phyloP scores from a whole-genome alignment of 208 protist species.

The Leishmania major region DNA sequence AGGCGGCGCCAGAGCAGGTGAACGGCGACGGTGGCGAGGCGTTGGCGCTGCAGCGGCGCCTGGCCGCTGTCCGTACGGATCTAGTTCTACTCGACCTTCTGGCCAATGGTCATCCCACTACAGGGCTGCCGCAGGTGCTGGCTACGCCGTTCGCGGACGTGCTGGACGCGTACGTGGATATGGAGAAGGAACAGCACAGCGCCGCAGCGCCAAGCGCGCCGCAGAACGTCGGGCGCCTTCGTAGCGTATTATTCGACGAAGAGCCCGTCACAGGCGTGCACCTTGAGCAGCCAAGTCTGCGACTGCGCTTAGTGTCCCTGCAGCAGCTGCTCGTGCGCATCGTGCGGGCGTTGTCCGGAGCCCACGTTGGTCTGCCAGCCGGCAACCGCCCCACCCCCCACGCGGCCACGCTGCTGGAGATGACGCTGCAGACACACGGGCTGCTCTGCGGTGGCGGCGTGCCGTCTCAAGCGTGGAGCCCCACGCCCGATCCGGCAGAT shows the following conservation, averaged over 20 bases:
- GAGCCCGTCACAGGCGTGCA: slow-evolving; percentile 18
- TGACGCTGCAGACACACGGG: slow-evolving; percentile 67
- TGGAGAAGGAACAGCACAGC: slow-evolving; percentile 14
- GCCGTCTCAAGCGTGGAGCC: slow-evolving; percentile 49
- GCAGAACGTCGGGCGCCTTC: slow-evolving; percentile 5
- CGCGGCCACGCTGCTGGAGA: slow-evolving; percentile 60
- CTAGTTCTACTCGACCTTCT: slow-evolving; percentile 70
- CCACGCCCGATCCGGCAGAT: slow-evolving; percentile 17
- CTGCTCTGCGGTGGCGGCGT: slow-evolving; percentile 63
- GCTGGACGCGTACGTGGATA: slow-evolving; percentile 57
- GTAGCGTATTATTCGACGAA: slow-evolving; percentile 39
- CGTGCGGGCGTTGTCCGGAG: not conserved
- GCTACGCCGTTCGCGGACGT: slow-evolving; percentile 54
- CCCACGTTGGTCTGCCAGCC: slow-evolving; percentile 8
- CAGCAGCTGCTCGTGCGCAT: slow-evolving; percentile 44
- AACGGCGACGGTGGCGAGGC: not conserved
- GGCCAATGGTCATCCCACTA: slow-evolving; percentile 49
- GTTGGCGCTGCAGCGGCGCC: slow-evolving; percentile 24
- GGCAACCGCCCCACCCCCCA: slow-evolving; percentile 26
- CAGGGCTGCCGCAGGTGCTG: slow-evolving; percentile 42
- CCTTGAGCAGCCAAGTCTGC: slow-evolving; percentile 31
- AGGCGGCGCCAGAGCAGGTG: not conserved
- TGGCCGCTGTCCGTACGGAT: slow-evolving; percentile 62
- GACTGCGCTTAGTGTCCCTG: slow-evolving; percentile 39
- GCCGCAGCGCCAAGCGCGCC: not conserved